phyloP scores from a whole-genome alignment of 1,284 basidiomycete genomes.

The Naganishia liquefaciens region DNA sequence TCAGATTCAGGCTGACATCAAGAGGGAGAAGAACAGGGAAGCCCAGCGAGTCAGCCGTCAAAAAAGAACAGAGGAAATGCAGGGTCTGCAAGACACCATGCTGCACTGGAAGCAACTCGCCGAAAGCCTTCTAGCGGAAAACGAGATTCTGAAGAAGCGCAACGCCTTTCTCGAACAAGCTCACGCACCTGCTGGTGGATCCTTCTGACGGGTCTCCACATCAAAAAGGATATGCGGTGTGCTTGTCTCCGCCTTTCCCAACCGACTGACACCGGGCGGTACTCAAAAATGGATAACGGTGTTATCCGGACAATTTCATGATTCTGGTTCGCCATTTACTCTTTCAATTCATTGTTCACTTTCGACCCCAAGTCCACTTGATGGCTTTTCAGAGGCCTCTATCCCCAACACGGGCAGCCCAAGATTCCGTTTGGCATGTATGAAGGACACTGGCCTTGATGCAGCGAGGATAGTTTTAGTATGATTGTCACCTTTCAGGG shows the following conservation, averaged over 20 bases:
- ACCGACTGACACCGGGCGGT: not conserved
- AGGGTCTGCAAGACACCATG: slow-evolving; percentile 14
- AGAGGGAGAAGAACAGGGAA: slow-evolving; percentile 26
- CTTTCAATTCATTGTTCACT: not conserved
- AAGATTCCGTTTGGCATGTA: too few species aligned
- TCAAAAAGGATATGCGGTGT: not conserved
- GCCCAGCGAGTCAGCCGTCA: slow-evolving; percentile 20
- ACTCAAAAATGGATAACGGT: slow-evolving; percentile 25
- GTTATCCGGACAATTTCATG: slow-evolving; percentile 16
- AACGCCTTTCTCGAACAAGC: not conserved
- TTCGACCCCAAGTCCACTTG: not conserved
- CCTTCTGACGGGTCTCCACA: too few species aligned
- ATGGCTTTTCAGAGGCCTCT: too few species aligned
- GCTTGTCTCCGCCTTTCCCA: not conserved
- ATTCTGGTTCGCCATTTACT: not conserved
- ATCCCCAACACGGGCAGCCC: too few species aligned
- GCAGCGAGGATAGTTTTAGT: too few species aligned
- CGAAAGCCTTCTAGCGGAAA: slow-evolving; percentile 1
- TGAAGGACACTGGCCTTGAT: too few species aligned
- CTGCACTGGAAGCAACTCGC: slow-evolving; percentile 12
- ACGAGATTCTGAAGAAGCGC: slow-evolving; percentile 4
- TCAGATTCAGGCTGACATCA: slow-evolving; percentile 18
- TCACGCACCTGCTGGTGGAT: not conserved
- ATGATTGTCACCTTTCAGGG: too few species aligned
- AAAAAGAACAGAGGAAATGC: slow-evolving; percentile 19